Percentiles rank a stretch among this genome's conserved stretches.
Evolutionary conservation across 2,329 filamentous ascomycete species (phyloP).

Genomic region (Sporothrix protearum): DNA sequence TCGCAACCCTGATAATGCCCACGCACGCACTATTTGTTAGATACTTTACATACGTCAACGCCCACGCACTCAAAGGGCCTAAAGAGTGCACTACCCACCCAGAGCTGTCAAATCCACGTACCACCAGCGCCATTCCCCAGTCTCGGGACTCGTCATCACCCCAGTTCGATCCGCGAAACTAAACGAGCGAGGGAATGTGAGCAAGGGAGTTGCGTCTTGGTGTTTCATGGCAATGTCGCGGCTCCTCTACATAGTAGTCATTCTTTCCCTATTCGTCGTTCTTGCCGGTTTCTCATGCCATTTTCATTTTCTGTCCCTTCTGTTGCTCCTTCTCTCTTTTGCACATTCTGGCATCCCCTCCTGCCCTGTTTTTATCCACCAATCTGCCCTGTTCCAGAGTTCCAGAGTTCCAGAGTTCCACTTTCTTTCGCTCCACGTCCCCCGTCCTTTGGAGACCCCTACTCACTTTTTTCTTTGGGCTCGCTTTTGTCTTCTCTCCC

Average conservation of each 20-base stretch:
- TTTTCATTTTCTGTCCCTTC: not conserved
- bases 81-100: not conserved
- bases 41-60: no score
- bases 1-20: no score
- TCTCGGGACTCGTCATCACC: constrained; percentile 14
- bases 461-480: no score
- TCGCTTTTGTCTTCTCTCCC: not conserved
- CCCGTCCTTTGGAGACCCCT: not conserved
- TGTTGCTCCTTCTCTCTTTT: not conserved
- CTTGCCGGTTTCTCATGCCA: no score
- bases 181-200: not conserved
- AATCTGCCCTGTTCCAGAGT: not conserved
- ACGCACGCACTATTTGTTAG: constrained; percentile 4
- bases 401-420: not conserved
- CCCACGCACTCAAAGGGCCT: not conserved
- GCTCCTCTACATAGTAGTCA: no score
- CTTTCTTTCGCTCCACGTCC: not conserved
- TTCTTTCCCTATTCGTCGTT: not conserved
- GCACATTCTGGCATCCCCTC: not conserved
- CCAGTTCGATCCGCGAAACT: not conserved
- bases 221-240: constrained; percentile 5
- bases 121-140: not conserved
- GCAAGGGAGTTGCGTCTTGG: not conserved
- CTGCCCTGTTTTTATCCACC: not conserved
- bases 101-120: not conserved